These are phyloP conservation scores for Monilinia vaccinii-corymbosi DNA, from an alignment of 2,329 filamentous ascomycete genomes.

Conservation along the genomic window DNA sequence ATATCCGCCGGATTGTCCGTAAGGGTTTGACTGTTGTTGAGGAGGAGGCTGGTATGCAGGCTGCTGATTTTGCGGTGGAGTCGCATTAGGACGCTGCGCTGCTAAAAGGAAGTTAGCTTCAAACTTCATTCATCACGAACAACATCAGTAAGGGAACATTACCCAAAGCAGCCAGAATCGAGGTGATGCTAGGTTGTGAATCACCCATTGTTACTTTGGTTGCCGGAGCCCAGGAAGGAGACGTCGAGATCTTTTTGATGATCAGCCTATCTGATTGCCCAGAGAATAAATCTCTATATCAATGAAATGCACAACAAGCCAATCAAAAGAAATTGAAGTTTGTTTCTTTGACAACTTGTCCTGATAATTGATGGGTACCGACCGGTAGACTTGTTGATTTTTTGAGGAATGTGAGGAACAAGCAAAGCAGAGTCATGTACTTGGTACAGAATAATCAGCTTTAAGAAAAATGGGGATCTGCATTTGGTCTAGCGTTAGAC, in stretches of 20 bases:
- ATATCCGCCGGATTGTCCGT: conserved; percentile 32
- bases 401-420: neutral
- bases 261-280: neutral
- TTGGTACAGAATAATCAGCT: neutral
- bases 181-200: conserved; percentile 37
- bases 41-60: conserved; percentile 32
- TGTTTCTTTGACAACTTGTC: conserved; percentile 2
- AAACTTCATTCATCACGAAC: neutral
- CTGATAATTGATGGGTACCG: neutral
- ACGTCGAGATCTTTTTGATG: neutral
- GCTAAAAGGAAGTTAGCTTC: conserved; percentile 30
- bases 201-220: conserved; percentile 33
- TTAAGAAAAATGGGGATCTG: conserved; percentile 1
- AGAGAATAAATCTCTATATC: neutral
- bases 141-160: conserved; percentile 12
- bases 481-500: neutral
- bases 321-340: neutral
- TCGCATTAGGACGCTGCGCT: conserved; percentile 39
- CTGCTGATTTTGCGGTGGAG: conserved; percentile 36
- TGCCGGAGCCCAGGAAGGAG: neutral
- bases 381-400: neutral
- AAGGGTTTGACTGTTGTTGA: conserved; percentile 37
- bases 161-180: conserved; percentile 43
- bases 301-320: neutral
- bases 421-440: neutral